Conservation (phyloP, 345 rosid genomes). For the Mercurialis annua region DNA sequence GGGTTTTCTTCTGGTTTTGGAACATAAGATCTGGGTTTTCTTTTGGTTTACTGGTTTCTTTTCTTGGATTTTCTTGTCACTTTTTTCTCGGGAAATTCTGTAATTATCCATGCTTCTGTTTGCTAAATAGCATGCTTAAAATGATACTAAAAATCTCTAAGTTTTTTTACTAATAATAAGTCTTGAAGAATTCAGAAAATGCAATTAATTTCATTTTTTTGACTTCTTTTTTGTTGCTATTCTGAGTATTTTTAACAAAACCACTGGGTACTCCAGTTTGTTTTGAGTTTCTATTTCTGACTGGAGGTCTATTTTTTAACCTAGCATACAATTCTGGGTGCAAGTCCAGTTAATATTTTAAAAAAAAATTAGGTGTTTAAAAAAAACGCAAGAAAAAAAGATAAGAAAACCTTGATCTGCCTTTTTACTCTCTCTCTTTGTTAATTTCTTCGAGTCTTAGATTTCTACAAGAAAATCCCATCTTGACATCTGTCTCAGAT, state of each 20-base stretch:
- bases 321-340: constrained; percentile 5
- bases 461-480: neutral
- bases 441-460: neutral
- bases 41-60: neutral
- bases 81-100: neutral
- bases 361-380: neutral
- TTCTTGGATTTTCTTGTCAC: neutral
- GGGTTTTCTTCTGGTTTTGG: neutral
- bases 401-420: neutral
- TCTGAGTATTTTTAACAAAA: neutral
- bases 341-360: no score
- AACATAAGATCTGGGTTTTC: constrained; percentile 6
- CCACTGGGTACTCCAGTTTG: neutral
- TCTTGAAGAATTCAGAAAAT: neutral
- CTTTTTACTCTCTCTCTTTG: neutral
- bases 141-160: neutral
- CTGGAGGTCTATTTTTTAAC: neutral
- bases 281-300: neutral
- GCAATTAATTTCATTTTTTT: neutral
- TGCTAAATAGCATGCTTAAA: neutral
- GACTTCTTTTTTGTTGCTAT: no score
- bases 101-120: neutral
- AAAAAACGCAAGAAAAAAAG: neutral
- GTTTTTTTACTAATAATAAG: neutral
- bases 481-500: constrained; percentile 10